Conservation (phyloP, 1,139 yeast species). For the Debaryomycetaceae sp. region DNA sequence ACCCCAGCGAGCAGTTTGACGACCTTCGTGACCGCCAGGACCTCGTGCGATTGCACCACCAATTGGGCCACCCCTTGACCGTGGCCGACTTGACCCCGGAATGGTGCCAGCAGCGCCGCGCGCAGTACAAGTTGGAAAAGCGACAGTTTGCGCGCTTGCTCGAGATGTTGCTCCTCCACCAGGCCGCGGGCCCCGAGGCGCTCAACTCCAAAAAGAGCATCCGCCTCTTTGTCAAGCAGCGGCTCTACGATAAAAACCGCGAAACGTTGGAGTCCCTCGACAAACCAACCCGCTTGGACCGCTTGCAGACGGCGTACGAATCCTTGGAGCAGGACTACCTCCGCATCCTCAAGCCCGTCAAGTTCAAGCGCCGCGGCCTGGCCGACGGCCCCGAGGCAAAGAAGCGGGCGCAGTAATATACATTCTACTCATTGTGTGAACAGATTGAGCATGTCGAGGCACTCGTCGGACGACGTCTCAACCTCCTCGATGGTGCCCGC, state of each 20-base stretch:
- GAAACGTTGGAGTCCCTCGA: slow-evolving; percentile 73
- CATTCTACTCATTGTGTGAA: not conserved
- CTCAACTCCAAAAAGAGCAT: slow-evolving; percentile 35
- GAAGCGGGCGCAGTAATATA: slow-evolving; percentile 4
- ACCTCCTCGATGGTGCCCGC: no score
- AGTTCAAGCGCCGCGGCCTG: slow-evolving; percentile 17
- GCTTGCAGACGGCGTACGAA: slow-evolving; percentile 71
- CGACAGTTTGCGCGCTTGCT: slow-evolving; percentile 74
- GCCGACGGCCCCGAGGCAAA: slow-evolving; percentile 3
- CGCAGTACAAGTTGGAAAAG: slow-evolving; percentile 57
- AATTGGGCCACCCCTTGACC: slow-evolving; percentile 13
- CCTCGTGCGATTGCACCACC: slow-evolving; percentile 44
- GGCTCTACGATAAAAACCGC: slow-evolving; percentile 71
- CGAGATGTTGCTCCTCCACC: slow-evolving; percentile 63
- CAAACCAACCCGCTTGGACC: slow-evolving; percentile 55
- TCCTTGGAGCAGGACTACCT: slow-evolving; percentile 65
- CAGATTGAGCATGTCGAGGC: not conserved
- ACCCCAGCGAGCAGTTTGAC: slow-evolving; percentile 91
- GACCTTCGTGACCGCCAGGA: slow-evolving; percentile 85
- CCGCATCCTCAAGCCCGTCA: slow-evolving; percentile 44
- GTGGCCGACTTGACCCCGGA: slow-evolving; percentile 21
- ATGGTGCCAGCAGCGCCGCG: slow-evolving; percentile 42
- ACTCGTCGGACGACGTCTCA: not conserved
- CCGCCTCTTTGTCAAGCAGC: slow-evolving; percentile 62
- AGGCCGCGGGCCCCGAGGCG: slow-evolving; percentile 24